Base-by-base conservation (phyloP, 768 basidiomycete species). In the Pulveroboletus ravenelii region DNA sequence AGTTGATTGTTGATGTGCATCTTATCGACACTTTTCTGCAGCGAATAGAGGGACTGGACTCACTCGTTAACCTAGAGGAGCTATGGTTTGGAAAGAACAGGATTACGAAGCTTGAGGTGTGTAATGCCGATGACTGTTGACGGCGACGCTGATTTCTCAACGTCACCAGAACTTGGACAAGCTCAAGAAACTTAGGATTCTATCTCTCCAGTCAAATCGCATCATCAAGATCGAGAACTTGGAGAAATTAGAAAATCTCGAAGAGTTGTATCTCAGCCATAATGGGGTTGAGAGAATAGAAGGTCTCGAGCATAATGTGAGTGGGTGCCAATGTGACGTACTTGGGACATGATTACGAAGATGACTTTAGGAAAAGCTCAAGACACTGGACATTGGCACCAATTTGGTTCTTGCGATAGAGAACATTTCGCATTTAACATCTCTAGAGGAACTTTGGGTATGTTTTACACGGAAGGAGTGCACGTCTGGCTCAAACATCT, bases 41-140 rank as follows among this genome's bases (percentile, higher is more conserved):
- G 93, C 80, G 76, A 73, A 95, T 99, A 50, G 91, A 97, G 65
- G 85, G 86, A 36, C 69, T 98, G 4, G 89, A 90, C 10, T 74
- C 79, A 1, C 72, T 96, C 35, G 79, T 84, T 1, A 89, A 87
- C 56, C 73, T 99, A 10, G 90, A 93, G 57, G 93, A 97, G 60
- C 74, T 99, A 3, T 98, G 95, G 93, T 71, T 98, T 3, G 96
- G 96, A 8, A 99, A 99, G 78, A 99, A 99, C 67, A 99, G 97
- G 73, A 91, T 99, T 51, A 66, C 84, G 6, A 85, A 81, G 65
- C 78, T 99, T 5, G 88, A 94, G 78, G 91, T 90, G 44, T 52
- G 6, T 10, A 12, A 32, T 1, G 4, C 40, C 8, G 5, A 27
- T 37, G 15, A 13, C 1, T 10, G 3, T 23, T 27, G 18, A 17